A percentile compares a stretch with the other conserved stretches of the same genome.
phyloP scores from a whole-genome alignment of 2,329 filamentous ascomycete genomes.

The Aspergillus aculeatus region DNA sequence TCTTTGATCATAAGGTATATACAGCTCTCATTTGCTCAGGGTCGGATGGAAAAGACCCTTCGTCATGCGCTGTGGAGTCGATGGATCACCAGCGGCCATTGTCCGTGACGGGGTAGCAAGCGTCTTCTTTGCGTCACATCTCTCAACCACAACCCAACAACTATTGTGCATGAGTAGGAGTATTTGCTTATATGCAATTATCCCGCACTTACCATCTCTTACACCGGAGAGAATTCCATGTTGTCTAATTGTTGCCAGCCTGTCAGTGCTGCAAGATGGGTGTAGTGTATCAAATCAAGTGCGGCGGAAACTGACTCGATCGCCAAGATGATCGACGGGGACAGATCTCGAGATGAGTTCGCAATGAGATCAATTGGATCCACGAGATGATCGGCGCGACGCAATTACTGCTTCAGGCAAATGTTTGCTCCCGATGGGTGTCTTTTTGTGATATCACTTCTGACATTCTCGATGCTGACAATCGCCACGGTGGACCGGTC shows the following conservation, averaged over 20 bases:
- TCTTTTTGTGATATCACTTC: not conserved
- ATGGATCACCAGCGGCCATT: not conserved
- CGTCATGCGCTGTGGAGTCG: not conserved
- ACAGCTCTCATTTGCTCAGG: too few relatives aligned
- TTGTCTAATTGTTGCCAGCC: not conserved
- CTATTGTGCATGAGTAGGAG: too few relatives aligned
- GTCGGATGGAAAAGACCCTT: not conserved
- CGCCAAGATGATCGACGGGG: not conserved
- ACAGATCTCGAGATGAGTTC: not conserved
- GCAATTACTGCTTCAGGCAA: not conserved
- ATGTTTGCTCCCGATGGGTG: not conserved
- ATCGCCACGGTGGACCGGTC: not conserved
- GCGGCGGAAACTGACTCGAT: not conserved
- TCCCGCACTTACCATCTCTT: too few relatives aligned
- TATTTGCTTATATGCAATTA: too few relatives aligned
- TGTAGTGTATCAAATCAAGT: not conserved
- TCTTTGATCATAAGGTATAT: too few relatives aligned
- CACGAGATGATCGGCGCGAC: not conserved
- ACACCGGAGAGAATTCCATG: too few relatives aligned
- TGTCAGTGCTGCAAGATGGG: not conserved
- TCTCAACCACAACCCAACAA: too few relatives aligned
- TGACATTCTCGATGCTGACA: not conserved
- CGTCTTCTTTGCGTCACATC: not conserved
- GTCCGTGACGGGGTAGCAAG: not conserved
- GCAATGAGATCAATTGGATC: not conserved